Percentiles rank a stretch among this genome's conserved stretches.
These are phyloP conservation scores for Leccinum ponderosum DNA, from an alignment of 1,284 basidiomycete species.

Conservation along the genomic window DNA sequence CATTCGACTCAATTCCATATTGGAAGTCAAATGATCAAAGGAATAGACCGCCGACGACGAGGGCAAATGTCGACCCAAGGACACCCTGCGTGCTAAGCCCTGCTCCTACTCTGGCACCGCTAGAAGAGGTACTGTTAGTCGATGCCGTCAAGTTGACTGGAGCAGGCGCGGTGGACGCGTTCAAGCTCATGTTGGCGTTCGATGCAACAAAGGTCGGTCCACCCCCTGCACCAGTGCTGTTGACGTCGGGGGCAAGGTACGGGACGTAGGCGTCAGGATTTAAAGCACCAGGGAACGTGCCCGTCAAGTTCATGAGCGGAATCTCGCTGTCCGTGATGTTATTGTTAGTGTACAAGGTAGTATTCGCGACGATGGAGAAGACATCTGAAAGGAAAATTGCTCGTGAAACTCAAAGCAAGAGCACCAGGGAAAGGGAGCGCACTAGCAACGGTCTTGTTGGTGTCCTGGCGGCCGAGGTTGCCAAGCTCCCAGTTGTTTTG, in stretches of 20 bases:
- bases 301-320: constrained; percentile 37
- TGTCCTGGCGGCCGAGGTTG: constrained; percentile 60
- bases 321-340: constrained; percentile 23
- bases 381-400: constrained; percentile 41
- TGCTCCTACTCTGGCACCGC: constrained; percentile 2
- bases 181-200: constrained; percentile 38
- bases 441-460: constrained; percentile 42
- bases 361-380: constrained; percentile 44
- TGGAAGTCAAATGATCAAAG: background rate
- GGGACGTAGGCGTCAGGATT: constrained; percentile 41
- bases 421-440: background rate
- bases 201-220: constrained; percentile 40
- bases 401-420: background rate
- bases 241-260: constrained; percentile 42
- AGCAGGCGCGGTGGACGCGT: constrained; percentile 33
- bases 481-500: constrained; percentile 67
- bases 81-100: constrained; percentile 6
- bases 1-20: background rate
- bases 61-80: constrained; percentile 13
- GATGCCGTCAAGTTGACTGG: constrained; percentile 43
- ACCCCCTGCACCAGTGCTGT: constrained; percentile 40
- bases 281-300: constrained; percentile 33
- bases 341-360: constrained; percentile 38
- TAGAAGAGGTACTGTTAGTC: constrained; percentile 2
- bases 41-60: constrained; percentile 10